Conservation (phyloP, 2,329 filamentous ascomycete genomes). For the Harringtonia lauricola region DNA sequence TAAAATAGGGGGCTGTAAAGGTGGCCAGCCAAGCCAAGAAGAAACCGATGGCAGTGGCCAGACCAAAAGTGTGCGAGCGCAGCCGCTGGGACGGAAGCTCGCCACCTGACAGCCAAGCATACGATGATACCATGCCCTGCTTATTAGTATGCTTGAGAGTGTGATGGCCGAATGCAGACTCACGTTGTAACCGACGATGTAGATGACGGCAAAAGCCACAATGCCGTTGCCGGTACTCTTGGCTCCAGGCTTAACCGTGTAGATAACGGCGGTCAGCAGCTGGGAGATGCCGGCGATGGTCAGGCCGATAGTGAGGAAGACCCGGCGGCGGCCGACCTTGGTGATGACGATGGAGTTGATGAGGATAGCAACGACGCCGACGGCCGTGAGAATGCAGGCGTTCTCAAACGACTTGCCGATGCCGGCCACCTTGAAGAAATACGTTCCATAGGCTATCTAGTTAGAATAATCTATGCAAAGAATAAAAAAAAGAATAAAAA, state of each 20-base stretch:
- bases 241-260: constrained; percentile 29
- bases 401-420: constrained; percentile 45
- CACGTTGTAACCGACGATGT: constrained; percentile 41
- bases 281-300: constrained; percentile 40
- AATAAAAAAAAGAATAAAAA: neutral
- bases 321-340: constrained; percentile 37
- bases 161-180: neutral
- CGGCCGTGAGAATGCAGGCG: constrained; percentile 39
- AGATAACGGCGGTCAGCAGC: constrained; percentile 40
- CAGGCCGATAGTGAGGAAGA: constrained; percentile 40
- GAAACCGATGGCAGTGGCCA: constrained; percentile 42
- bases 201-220: constrained; percentile 40
- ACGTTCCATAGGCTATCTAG: constrained; percentile 38
- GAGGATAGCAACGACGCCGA: constrained; percentile 43
- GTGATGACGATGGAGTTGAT: constrained; percentile 42
- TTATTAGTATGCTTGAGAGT: neutral
- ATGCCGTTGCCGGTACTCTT: constrained; percentile 31
- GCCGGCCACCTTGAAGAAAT: constrained; percentile 49
- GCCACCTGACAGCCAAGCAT: constrained; percentile 45
- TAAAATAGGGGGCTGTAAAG: constrained; percentile 49
- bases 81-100: constrained; percentile 46
- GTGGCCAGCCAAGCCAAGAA: constrained; percentile 45
- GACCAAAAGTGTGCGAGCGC: constrained; percentile 44
- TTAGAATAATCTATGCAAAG: neutral
- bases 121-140: constrained; percentile 36